These are phyloP conservation scores for Cardiosporidium cionae DNA, from an alignment of 169 alveolate species.

Conservation along the genomic window DNA sequence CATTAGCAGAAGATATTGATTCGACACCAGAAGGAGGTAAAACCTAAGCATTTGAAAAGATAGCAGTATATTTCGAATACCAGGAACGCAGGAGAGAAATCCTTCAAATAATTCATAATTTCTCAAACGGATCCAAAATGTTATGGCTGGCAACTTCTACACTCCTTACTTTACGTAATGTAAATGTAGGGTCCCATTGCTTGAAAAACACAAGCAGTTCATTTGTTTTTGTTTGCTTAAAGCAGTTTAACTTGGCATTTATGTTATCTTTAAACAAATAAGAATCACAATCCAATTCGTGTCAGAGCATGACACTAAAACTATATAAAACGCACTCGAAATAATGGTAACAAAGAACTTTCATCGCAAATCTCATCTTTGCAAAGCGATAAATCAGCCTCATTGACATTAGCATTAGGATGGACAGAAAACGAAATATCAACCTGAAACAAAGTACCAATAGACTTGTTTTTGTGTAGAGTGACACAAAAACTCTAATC, in stretches of 20 bases:
- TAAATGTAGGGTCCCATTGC: background rate
- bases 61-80: background rate
- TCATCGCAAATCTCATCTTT: background rate
- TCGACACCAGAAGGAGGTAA: constrained; percentile 13
- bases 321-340: background rate
- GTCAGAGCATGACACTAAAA: background rate
- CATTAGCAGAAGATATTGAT: too few relatives aligned
- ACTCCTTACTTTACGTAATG: background rate
- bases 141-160: background rate
- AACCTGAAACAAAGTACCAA: too few relatives aligned
- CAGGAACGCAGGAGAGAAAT: background rate
- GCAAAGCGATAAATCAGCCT: background rate
- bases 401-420: background rate
- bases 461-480: too few relatives aligned
- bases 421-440: background rate
- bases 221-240: background rate
- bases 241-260: background rate
- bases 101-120: background rate
- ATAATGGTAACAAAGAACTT: background rate
- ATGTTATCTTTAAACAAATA: background rate
- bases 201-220: background rate
- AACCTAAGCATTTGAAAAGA: background rate
- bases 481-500: too few relatives aligned
- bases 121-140: background rate
- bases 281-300: background rate